A percentile compares a stretch with the other conserved stretches of the same genome.
phyloP scores from a whole-genome alignment of 805 yeast species.

The Starmera quercuum region DNA sequence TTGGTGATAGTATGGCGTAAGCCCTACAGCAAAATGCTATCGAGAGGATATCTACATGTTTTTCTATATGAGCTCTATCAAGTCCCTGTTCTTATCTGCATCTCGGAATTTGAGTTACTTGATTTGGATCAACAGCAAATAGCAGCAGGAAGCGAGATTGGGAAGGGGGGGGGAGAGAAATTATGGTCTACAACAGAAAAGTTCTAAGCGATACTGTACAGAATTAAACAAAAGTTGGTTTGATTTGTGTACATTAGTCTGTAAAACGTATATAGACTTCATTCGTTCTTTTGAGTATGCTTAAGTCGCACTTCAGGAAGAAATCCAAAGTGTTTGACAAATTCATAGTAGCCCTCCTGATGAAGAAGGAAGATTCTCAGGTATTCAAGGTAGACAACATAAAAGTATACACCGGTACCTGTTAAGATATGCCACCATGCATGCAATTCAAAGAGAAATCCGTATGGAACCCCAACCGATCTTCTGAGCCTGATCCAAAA shows the following conservation, averaged over 20 bases:
- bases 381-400: constrained; percentile 72
- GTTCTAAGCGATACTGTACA: no score
- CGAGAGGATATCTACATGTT: no score
- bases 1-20: no score
- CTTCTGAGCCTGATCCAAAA: constrained; percentile 54
- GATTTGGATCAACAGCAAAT: no score
- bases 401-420: constrained; percentile 82
- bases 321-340: constrained; percentile 51
- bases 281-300: neutral
- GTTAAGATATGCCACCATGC: constrained; percentile 97
- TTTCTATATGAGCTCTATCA: no score
- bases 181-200: no score
- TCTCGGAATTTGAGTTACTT: no score
- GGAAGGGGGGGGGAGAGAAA: no score
- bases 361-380: constrained; percentile 60
- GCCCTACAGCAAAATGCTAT: no score
- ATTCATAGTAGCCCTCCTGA: constrained; percentile 44
- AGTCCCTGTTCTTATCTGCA: no score
- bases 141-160: no score
- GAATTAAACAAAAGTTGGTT: neutral
- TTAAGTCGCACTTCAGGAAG: constrained; percentile 35
- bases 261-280: no score
- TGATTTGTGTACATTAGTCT: neutral
- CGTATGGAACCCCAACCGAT: constrained; percentile 71
- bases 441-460: constrained; percentile 82